A percentile compares a stretch with the other conserved stretches of the same genome.
These are phyloP conservation scores for Citrus trifoliata DNA, from an alignment of 345 rosid genomes.

Conservation along the genomic window DNA sequence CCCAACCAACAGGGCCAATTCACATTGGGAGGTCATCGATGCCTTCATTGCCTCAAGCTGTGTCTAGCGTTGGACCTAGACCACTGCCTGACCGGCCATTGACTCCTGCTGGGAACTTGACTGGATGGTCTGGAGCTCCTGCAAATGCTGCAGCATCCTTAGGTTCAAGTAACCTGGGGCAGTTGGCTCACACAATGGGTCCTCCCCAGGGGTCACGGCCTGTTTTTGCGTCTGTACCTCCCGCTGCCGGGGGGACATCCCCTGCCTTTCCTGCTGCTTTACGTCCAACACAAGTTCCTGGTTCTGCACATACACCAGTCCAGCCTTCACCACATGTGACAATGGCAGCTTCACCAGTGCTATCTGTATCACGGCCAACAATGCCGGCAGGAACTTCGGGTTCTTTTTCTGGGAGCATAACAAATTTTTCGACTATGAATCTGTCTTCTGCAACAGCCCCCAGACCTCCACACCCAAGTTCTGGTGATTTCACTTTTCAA, in stretches of 20 bases:
- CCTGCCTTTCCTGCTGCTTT: slow-evolving; percentile 17
- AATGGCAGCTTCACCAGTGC: slow-evolving; percentile 18
- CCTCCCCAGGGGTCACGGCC: slow-evolving; percentile 37
- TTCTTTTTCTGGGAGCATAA: slow-evolving; percentile 25
- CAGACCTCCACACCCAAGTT: slow-evolving; percentile 38
- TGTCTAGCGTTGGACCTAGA: slow-evolving; percentile 30
- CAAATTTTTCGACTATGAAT: slow-evolving; percentile 40
- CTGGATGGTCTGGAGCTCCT: slow-evolving; percentile 36
- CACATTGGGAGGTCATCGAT: slow-evolving; percentile 34
- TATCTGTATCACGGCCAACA: slow-evolving; percentile 27
- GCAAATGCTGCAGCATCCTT: slow-evolving; percentile 3
- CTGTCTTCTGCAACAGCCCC: slow-evolving; percentile 28
- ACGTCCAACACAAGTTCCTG: slow-evolving; percentile 22
- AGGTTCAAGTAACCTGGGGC: slow-evolving; percentile 38
- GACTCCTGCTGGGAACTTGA: slow-evolving; percentile 29
- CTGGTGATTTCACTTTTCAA: slow-evolving; percentile 61
- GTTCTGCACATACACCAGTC: slow-evolving; percentile 19
- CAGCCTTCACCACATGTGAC: slow-evolving; percentile 23
- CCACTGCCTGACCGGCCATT: slow-evolving; percentile 30
- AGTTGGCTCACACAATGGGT: slow-evolving; percentile 32
- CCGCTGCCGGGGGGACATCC: slow-evolving; percentile 21
- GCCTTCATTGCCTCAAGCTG: slow-evolving; percentile 36
- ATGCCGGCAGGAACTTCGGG: slow-evolving; percentile 24
- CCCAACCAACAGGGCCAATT: slow-evolving; percentile 32
- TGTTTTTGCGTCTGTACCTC: slow-evolving; percentile 27